These are phyloP conservation scores for Endotrypanum monterogeii DNA, from an alignment of 208 protist genomes.

Conservation along the genomic window DNA sequence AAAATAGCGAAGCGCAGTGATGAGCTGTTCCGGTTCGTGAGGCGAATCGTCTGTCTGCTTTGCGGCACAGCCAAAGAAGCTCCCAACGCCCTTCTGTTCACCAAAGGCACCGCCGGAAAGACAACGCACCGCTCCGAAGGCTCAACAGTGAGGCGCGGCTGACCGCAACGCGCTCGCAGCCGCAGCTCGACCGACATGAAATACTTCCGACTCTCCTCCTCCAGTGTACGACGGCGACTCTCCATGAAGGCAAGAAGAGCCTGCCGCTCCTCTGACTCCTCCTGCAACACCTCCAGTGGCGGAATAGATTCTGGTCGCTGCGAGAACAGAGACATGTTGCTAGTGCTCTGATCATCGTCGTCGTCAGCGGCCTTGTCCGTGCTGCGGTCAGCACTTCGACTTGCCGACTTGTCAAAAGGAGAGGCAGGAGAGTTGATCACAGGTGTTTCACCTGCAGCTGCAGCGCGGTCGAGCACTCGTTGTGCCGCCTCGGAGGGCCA, in stretches of 20 bases:
- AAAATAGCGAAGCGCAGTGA: constrained; percentile 67
- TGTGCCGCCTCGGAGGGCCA: constrained; percentile 41
- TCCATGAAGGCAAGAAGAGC: constrained; percentile 64
- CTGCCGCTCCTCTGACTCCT: constrained; percentile 67
- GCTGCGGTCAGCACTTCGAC: neutral
- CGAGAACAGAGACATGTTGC: neutral
- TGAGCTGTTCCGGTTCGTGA: constrained; percentile 83
- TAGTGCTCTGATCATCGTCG: constrained; percentile 11
- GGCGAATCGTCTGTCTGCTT: constrained; percentile 63
- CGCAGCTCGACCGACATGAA: constrained; percentile 83
- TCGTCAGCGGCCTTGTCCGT: constrained; percentile 12
- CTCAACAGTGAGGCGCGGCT: constrained; percentile 69
- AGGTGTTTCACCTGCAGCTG: constrained; percentile 6
- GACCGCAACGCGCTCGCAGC: constrained; percentile 73
- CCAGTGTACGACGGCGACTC: constrained; percentile 45
- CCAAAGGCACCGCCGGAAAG: constrained; percentile 43
- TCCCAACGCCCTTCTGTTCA: neutral
- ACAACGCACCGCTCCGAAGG: constrained; percentile 54
- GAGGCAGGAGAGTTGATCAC: neutral
- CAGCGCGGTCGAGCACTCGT: constrained; percentile 35
- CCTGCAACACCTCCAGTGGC: constrained; percentile 53
- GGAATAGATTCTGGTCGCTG: constrained; percentile 22
- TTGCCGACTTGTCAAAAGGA: neutral
- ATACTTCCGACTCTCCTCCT: constrained; percentile 51
- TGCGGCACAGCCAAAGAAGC: constrained; percentile 5